These are phyloP conservation scores for Pyrus betulifolia DNA, from an alignment of 306 rosid species.

Conservation along the genomic window DNA sequence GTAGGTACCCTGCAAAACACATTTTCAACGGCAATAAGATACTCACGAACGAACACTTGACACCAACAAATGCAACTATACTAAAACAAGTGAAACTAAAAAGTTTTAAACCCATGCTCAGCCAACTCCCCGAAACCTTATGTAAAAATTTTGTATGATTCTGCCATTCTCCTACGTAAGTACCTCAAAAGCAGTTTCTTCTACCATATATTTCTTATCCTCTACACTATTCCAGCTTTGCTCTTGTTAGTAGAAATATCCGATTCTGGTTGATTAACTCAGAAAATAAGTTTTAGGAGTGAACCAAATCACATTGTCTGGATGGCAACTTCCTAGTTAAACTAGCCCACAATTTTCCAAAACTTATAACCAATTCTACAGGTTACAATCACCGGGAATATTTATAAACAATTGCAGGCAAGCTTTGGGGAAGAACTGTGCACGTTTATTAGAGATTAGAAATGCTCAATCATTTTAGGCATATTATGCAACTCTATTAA, in stretches of 20 bases:
- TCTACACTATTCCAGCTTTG: not conserved
- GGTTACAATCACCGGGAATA: not conserved
- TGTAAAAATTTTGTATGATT: not conserved
- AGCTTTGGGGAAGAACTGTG: not conserved
- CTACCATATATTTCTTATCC: not conserved
- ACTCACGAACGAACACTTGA: not conserved
- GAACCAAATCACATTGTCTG: not conserved
- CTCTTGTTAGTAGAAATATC: not conserved
- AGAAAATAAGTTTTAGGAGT: not conserved
- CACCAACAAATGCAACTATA: not conserved
- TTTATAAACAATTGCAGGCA: not conserved
- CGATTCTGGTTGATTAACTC: not conserved
- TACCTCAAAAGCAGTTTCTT: not conserved
- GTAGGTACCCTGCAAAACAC: slow-evolving; percentile 75
- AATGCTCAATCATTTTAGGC: not conserved
- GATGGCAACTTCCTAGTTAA: not conserved
- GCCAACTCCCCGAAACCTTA: not conserved
- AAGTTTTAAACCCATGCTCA: not conserved
- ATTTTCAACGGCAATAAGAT: not conserved
- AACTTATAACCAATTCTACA: not conserved
- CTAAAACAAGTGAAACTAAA: not conserved
- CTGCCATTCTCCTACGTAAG: not conserved
- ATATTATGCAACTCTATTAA: not conserved
- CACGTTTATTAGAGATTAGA: not conserved
- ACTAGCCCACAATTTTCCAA: not conserved